These are phyloP conservation scores for Echinosophora koreensis DNA, from an alignment of 306 rosid species.

Conservation along the genomic window DNA sequence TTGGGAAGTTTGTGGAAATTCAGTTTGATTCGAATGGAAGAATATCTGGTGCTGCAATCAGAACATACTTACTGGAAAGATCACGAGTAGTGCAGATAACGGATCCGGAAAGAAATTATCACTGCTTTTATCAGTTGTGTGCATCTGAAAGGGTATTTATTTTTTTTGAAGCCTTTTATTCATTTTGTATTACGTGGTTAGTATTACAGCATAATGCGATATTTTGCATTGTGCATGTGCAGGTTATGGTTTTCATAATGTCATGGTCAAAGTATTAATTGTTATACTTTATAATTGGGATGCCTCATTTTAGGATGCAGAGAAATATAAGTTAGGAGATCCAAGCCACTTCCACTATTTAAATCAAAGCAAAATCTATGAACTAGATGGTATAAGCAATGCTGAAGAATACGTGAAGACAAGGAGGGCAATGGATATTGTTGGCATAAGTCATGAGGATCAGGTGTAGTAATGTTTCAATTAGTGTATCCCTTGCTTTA, in stretches of 20 bases:
- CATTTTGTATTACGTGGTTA: conserved; percentile 16
- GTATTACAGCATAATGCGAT: conserved; percentile 39
- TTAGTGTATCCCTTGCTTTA: conserved; percentile 36
- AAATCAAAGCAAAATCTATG: conserved; percentile 91
- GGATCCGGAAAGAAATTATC: conserved; percentile 95
- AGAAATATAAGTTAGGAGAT: conserved; percentile 80
- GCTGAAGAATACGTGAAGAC: conserved; percentile 86
- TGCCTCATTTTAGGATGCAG: conserved; percentile 77
- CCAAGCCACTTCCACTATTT: conserved; percentile 90
- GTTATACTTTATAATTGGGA: conserved; percentile 45
- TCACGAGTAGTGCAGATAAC: conserved; percentile 97
- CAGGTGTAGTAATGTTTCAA: conserved; percentile 69
- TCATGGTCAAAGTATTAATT: conserved; percentile 45
- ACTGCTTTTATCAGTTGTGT: conserved; percentile 95
- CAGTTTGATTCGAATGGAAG: conserved; percentile 95
- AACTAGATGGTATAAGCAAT: conserved; percentile 88
- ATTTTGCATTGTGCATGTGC: conserved; percentile 39
- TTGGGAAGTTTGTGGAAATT: conserved; percentile 98
- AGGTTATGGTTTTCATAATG: conserved; percentile 32
- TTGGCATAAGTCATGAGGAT: conserved; percentile 80
- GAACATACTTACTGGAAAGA: conserved; percentile 95
- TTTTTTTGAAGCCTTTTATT: conserved; percentile 41
- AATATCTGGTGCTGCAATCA: conserved; percentile 98
- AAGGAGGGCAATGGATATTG: conserved; percentile 96
- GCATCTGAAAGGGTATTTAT: conserved; percentile 81